Percentiles rank a stretch among this genome's conserved stretches.
These are phyloP conservation scores for Diplodia seriata DNA, from an alignment of 2,329 filamentous ascomycete genomes.

Conservation along the genomic window DNA sequence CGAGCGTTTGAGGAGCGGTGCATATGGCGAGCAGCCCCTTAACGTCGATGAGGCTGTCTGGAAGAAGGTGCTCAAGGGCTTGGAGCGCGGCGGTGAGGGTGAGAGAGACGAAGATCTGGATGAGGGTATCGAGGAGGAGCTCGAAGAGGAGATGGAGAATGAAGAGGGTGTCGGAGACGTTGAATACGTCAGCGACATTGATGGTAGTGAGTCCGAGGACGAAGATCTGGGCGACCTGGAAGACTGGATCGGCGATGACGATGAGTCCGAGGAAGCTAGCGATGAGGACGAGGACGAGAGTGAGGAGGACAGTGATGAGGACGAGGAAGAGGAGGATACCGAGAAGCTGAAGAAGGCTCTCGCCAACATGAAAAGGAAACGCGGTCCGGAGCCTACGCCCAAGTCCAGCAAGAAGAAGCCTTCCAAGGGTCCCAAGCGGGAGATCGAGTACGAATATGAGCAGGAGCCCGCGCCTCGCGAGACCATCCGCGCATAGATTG, in stretches of 20 bases:
- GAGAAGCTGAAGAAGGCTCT: constrained; percentile 64
- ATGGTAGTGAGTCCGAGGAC: constrained; percentile 75
- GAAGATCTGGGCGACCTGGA: constrained; percentile 77
- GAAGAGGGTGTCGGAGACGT: constrained; percentile 75
- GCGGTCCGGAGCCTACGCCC: constrained; percentile 55
- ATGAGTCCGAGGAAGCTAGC: constrained; percentile 66
- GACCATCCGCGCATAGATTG: constrained; percentile 38
- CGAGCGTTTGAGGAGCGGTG: constrained; percentile 86
- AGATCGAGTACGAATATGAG: constrained; percentile 82
- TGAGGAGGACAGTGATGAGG: constrained; percentile 62
- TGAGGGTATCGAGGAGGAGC: constrained; percentile 78
- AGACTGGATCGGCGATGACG: constrained; percentile 86
- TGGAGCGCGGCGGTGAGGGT: constrained; percentile 87
- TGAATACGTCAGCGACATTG: constrained; percentile 92
- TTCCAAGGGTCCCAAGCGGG: constrained; percentile 65
- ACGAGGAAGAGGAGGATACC: constrained; percentile 62
- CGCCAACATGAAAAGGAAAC: constrained; percentile 64
- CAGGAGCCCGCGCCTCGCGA: constrained; percentile 58
- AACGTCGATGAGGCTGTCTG: constrained; percentile 96
- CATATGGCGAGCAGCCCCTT: constrained; percentile 86
- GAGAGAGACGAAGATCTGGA: constrained; percentile 86
- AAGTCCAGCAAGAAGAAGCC: constrained; percentile 65
- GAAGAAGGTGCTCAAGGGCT: constrained; percentile 92
- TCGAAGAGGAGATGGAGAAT: constrained; percentile 70
- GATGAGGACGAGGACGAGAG: constrained; percentile 51